A percentile compares a stretch with the other conserved stretches of the same genome.
These are phyloP conservation scores for Orbilia oligospora DNA, from an alignment of 2,329 filamentous ascomycete species.

Conservation along the genomic window DNA sequence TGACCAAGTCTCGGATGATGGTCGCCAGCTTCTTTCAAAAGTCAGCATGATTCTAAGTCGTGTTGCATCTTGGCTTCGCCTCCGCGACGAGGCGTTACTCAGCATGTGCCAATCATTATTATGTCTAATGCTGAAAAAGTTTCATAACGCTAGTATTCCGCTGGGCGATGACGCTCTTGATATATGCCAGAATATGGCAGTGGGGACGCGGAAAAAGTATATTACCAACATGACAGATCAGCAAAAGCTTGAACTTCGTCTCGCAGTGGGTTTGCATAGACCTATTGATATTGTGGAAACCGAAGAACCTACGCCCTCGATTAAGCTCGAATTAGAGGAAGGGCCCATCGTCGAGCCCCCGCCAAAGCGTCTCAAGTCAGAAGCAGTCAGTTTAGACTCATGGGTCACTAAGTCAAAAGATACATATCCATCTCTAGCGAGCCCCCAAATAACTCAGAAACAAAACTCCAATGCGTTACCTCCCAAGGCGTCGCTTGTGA, in stretches of 20 bases:
- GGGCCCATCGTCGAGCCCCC: constrained; percentile 31
- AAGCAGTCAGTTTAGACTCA: constrained; percentile 25
- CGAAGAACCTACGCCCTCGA: background rate
- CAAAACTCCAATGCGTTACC: background rate
- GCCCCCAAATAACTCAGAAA: background rate
- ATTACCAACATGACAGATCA: constrained; percentile 85
- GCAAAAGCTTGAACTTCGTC: constrained; percentile 85
- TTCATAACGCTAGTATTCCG: constrained; percentile 82
- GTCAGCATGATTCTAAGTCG: constrained; percentile 69
- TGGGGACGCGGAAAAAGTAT: constrained; percentile 70
- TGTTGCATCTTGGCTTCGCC: constrained; percentile 75
- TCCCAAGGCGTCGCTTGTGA: background rate
- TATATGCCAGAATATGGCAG: constrained; percentile 73
- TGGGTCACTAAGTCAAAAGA: constrained; percentile 50
- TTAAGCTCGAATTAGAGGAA: constrained; percentile 71
- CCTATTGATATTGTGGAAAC: constrained; percentile 71
- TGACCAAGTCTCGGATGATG: constrained; percentile 64
- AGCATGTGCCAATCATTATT: constrained; percentile 85
- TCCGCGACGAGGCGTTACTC: constrained; percentile 89
- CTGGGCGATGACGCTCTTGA: constrained; percentile 69
- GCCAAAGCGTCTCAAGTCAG: constrained; percentile 43
- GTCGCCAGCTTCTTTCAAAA: constrained; percentile 66
- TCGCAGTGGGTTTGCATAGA: constrained; percentile 67
- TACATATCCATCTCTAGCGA: background rate
- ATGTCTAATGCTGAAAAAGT: constrained; percentile 83